Evolutionary conservation across 176 grass and related monocot species (phyloP).

Genomic region (Aegilops longissima): DNA sequence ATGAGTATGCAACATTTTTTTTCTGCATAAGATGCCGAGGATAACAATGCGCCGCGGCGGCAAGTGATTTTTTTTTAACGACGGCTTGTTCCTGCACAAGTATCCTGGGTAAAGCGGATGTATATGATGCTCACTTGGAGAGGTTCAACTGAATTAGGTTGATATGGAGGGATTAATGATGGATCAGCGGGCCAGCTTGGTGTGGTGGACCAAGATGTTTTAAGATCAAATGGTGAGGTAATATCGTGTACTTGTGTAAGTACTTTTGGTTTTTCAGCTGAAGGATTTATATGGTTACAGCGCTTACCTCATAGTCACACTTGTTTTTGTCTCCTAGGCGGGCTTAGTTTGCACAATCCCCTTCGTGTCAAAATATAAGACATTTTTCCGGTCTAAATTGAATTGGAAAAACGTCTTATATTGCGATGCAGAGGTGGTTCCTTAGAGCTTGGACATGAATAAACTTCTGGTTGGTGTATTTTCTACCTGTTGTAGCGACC

Average conservation of each 20-base stretch:
- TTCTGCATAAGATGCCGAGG: neutral
- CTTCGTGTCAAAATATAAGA: no score
- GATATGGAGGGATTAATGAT: slow-evolving; percentile 58
- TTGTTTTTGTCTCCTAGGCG: slow-evolving; percentile 46
- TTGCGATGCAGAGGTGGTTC: neutral
- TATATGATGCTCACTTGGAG: slow-evolving; percentile 21
- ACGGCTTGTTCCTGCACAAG: neutral
- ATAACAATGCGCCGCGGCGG: neutral
- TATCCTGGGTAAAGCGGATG: neutral
- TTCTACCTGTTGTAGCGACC: neutral
- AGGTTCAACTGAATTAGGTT: slow-evolving; percentile 48
- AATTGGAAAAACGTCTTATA: no score
- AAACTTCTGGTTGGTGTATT: slow-evolving; percentile 58
- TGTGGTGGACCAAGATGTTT: slow-evolving; percentile 64
- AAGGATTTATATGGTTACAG: slow-evolving; percentile 15
- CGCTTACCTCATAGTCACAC: slow-evolving; percentile 37
- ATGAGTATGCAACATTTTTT: neutral
- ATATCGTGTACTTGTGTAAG: slow-evolving; percentile 25
- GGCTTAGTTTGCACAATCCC: slow-evolving; percentile 47
- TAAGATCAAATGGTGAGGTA: slow-evolving; percentile 56
- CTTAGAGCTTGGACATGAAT: slow-evolving; percentile 51
- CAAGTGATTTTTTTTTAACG: neutral
- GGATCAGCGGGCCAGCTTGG: slow-evolving; percentile 41
- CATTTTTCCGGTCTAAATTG: no score
- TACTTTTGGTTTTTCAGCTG: slow-evolving; percentile 7